A percentile compares a stretch with the other conserved stretches of the same genome.
Evolutionary conservation across 1,284 basidiomycete genomes (phyloP).

Genomic region (Tetrapyrgos nigripes): DNA sequence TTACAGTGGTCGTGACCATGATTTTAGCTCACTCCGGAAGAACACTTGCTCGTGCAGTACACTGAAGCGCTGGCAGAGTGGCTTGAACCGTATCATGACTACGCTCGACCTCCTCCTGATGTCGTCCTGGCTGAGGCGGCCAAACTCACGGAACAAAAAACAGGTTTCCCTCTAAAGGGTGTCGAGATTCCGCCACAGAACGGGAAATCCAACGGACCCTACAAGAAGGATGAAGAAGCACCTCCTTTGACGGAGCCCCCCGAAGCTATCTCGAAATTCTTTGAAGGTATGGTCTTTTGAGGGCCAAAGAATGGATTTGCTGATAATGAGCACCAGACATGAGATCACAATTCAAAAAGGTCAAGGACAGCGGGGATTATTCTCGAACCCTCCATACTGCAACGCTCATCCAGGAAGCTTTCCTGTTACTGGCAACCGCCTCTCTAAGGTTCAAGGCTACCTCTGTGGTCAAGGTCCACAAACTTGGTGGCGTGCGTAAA

Average conservation of each 20-base stretch:
- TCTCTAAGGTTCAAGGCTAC: slow-evolving; percentile 73
- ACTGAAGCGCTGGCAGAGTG: slow-evolving; percentile 68
- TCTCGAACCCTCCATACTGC: slow-evolving; percentile 72
- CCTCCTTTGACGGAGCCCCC: slow-evolving; percentile 68
- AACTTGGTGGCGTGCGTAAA: slow-evolving; percentile 64
- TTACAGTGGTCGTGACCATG: background rate
- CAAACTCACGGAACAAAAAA: slow-evolving; percentile 71
- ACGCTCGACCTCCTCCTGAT: slow-evolving; percentile 69
- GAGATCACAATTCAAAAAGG: slow-evolving; percentile 55
- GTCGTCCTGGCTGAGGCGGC: slow-evolving; percentile 76
- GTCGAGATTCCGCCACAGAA: slow-evolving; percentile 49
- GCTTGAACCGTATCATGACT: slow-evolving; percentile 77
- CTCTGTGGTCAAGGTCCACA: slow-evolving; percentile 73
- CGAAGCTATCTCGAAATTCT: slow-evolving; percentile 58
- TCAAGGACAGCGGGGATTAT: slow-evolving; percentile 41
- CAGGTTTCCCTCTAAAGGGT: slow-evolving; percentile 68
- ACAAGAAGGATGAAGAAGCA: slow-evolving; percentile 74
- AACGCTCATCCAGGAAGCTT: slow-evolving; percentile 77
- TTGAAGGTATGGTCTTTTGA: slow-evolving; percentile 54
- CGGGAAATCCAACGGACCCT: slow-evolving; percentile 39
- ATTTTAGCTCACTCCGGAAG: slow-evolving; percentile 67
- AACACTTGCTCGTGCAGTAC: slow-evolving; percentile 62
- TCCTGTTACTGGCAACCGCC: slow-evolving; percentile 68
- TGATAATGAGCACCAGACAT: slow-evolving; percentile 47
- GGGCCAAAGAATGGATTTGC: slow-evolving; percentile 1